Evolutionary conservation across 495 filamentous ascomycete species (phyloP).

Genomic region (Haplographium delicatum): DNA sequence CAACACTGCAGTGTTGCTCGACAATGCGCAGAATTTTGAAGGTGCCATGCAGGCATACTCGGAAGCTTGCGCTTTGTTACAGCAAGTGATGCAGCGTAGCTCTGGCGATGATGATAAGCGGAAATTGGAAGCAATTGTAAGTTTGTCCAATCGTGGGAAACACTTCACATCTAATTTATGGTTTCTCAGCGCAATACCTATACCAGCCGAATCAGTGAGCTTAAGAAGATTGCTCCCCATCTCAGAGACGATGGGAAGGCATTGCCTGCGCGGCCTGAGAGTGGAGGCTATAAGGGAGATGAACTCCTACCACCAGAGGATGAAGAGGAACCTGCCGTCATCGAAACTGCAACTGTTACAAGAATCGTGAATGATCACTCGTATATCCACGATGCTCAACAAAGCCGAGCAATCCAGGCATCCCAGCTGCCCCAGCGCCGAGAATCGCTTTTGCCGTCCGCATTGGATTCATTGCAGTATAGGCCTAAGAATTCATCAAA

Average conservation of each 20-base stretch:
- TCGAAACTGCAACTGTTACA: conserved; percentile 41
- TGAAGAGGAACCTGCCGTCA: conserved; percentile 36
- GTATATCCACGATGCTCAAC: conserved; percentile 22
- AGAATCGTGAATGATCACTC: conserved; percentile 32
- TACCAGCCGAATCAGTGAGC: conserved; percentile 77
- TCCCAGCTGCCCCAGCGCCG: conserved; percentile 30
- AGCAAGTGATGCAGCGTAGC: conserved; percentile 80
- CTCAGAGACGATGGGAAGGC: conserved; percentile 57
- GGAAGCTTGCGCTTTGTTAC: conserved; percentile 80
- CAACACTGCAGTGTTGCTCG: conserved; percentile 88
- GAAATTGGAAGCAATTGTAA: conserved; percentile 86
- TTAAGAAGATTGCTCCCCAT: conserved; percentile 63
- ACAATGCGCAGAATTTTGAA: conserved; percentile 91
- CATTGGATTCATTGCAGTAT: conserved; percentile 21
- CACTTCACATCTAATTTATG: conserved; percentile 3
- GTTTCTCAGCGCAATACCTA: conserved; percentile 87
- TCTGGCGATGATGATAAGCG: conserved; percentile 74
- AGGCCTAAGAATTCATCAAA: conserved; percentile 21
- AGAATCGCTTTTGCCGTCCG: conserved; percentile 27
- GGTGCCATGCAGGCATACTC: conserved; percentile 87
- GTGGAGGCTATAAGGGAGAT: conserved; percentile 55
- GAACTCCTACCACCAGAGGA: conserved; percentile 45
- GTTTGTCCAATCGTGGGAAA: conserved; percentile 30
- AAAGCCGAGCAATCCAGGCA: conserved; percentile 27
- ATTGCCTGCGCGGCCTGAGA: conserved; percentile 72